phyloP scores from a whole-genome alignment of 768 basidiomycete species.

The Russula sp. region DNA sequence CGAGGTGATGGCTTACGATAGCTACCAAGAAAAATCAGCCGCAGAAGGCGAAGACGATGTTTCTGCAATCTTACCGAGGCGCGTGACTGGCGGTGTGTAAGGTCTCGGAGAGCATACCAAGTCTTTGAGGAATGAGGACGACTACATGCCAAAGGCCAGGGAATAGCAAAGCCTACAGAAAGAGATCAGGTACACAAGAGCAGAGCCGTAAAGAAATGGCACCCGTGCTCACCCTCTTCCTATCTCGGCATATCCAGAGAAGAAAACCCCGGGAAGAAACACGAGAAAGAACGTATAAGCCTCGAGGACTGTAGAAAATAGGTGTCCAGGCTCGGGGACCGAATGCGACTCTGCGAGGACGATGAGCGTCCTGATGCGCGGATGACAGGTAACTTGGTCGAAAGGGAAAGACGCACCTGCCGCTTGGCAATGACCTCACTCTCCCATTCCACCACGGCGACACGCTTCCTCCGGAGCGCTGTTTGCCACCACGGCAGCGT shows the following conservation, averaged over 20 bases:
- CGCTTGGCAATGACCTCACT: slow-evolving; percentile 54
- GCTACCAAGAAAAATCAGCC: slow-evolving; percentile 35
- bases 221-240: slow-evolving; percentile 58
- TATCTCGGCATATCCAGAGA: slow-evolving; percentile 72
- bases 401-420: slow-evolving; percentile 44
- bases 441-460: slow-evolving; percentile 52
- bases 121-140: slow-evolving; percentile 86
- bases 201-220: not conserved
- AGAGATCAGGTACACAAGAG: slow-evolving; percentile 11
- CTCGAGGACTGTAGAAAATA: slow-evolving; percentile 83
- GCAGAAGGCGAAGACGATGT: not conserved
- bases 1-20: slow-evolving; percentile 74
- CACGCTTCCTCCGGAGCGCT: slow-evolving; percentile 47
- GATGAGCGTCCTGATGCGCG: not conserved
- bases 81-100: slow-evolving; percentile 84
- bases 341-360: slow-evolving; percentile 40
- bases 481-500: slow-evolving; percentile 60
- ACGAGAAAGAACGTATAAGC: slow-evolving; percentile 90
- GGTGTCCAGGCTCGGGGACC: slow-evolving; percentile 61
- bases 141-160: slow-evolving; percentile 75
- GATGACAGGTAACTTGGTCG: slow-evolving; percentile 9
- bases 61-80: slow-evolving; percentile 56
- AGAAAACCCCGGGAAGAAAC: slow-evolving; percentile 77
- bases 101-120: slow-evolving; percentile 87
- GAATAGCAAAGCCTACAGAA: slow-evolving; percentile 55